Conservation (phyloP, 2,329 filamentous ascomycete species). For the Daldinia eschscholtzii region DNA sequence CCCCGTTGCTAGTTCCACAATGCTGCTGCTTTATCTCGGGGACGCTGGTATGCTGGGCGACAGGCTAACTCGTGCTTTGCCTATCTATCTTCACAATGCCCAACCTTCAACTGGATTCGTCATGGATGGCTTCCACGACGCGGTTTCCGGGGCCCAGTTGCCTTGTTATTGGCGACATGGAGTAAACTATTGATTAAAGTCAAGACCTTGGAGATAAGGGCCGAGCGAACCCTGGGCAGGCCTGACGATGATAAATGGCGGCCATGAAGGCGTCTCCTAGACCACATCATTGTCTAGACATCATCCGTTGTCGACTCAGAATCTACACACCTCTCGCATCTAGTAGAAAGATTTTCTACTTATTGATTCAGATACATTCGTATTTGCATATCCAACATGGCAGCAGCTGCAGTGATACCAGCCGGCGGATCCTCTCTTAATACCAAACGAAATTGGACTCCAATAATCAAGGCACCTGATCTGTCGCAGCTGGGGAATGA, state of each 20-base stretch:
- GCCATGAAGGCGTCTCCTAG: constrained; percentile 3
- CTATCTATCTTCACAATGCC: constrained; percentile 41
- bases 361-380: neutral
- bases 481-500: constrained; percentile 38
- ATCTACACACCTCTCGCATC: constrained; percentile 1
- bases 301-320: constrained; percentile 9
- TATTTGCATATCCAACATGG: constrained; percentile 41
- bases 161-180: constrained; percentile 33
- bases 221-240: constrained; percentile 12
- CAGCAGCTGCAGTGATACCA: constrained; percentile 43
- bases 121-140: constrained; percentile 37
- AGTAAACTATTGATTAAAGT: constrained; percentile 30
- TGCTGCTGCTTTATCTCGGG: constrained; percentile 45
- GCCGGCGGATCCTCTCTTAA: constrained; percentile 4
- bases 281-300: constrained; percentile 12
- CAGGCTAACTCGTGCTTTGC: constrained; percentile 37
- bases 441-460: constrained; percentile 42
- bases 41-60: constrained; percentile 35
- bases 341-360: constrained; percentile 5
- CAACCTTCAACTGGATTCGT: constrained; percentile 39
- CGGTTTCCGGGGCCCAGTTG: constrained; percentile 32
- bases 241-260: constrained; percentile 43
- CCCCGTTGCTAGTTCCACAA: constrained; percentile 36
- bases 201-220: constrained; percentile 41
- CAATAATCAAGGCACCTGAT: constrained; percentile 45